A percentile compares a stretch with the other conserved stretches of the same genome.
Conservation (phyloP, 805 yeast genomes). For the Candida koratica region DNA sequence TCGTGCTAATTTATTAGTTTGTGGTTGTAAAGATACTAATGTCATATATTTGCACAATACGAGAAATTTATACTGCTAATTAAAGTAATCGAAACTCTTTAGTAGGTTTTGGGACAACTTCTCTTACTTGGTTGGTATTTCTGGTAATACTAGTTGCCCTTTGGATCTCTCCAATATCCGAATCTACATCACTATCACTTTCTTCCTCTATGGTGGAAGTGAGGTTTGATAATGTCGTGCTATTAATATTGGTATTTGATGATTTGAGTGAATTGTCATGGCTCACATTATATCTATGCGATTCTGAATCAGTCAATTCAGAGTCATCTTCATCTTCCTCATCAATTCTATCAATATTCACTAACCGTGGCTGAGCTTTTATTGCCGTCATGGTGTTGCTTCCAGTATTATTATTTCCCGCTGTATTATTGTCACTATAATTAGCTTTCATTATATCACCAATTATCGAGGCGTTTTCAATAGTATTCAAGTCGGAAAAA, state of each 20-base stretch:
- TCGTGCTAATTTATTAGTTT: no score
- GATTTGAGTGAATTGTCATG: constrained; percentile 1
- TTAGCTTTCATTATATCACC: constrained; percentile 34
- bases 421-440: constrained; percentile 13
- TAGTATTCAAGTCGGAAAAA: constrained; percentile 41
- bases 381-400: constrained; percentile 63
- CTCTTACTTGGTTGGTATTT: constrained; percentile 11
- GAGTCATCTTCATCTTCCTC: constrained; percentile 35
- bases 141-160: constrained; percentile 36
- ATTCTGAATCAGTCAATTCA: constrained; percentile 19
- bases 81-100: no score
- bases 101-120: no score
- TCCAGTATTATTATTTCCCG: not conserved
- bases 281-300: constrained; percentile 1
- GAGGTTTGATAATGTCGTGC: constrained; percentile 13
- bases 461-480: constrained; percentile 45
- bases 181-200: constrained; percentile 40
- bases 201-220: constrained; percentile 17
- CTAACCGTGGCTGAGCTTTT: constrained; percentile 68
- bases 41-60: no score
- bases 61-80: no score
- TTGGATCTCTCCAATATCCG: constrained; percentile 43
- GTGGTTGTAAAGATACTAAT: no score
- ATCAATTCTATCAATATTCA: constrained; percentile 49
- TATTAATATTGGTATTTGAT: constrained; percentile 9